Percentiles rank a stretch among this genome's conserved stretches.
Evolutionary conservation across 2,329 filamentous ascomycete species (phyloP).

Genomic region (Diaporthe vaccinii): DNA sequence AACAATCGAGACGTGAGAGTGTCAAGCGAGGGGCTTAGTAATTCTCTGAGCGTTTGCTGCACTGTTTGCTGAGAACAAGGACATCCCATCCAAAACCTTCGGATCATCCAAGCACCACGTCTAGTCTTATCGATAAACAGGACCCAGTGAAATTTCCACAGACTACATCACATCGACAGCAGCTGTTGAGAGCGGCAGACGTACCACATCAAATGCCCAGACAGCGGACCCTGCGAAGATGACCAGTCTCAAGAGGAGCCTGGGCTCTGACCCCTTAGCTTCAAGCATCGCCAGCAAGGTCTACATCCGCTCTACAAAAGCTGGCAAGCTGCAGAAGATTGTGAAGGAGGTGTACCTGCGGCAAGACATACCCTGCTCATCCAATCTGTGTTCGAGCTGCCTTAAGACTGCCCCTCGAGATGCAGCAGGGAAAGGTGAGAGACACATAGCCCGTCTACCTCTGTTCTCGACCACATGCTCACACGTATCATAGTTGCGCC

Average conservation of each 20-base stretch:
- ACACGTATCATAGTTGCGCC: slow-evolving; percentile 71
- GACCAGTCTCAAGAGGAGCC: slow-evolving; percentile 75
- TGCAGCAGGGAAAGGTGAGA: slow-evolving; percentile 83
- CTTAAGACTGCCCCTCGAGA: slow-evolving; percentile 81
- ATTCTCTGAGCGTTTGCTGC: background rate
- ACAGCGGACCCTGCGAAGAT: slow-evolving; percentile 54
- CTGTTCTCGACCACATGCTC: slow-evolving; percentile 27
- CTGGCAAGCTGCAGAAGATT: slow-evolving; percentile 98
- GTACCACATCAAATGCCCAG: slow-evolving; percentile 23
- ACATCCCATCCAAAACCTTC: background rate
- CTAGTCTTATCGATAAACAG: slow-evolving; percentile 24
- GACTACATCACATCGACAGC: slow-evolving; percentile 28
- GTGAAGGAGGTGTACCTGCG: slow-evolving; percentile 96
- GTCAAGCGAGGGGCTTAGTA: background rate
- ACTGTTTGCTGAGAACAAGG: slow-evolving; percentile 11
- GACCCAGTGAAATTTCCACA: slow-evolving; percentile 32
- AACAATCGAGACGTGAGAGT: background rate
- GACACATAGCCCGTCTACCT: slow-evolving; percentile 46
- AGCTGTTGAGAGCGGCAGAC: slow-evolving; percentile 15
- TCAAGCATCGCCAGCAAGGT: slow-evolving; percentile 93
- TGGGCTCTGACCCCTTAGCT: slow-evolving; percentile 66
- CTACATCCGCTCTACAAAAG: slow-evolving; percentile 94
- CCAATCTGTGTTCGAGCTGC: slow-evolving; percentile 85
- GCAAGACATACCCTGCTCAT: slow-evolving; percentile 97
- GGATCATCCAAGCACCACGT: background rate